Percentiles rank a stretch among this genome's conserved stretches.
phyloP scores from a whole-genome alignment of 1,284 basidiomycete genomes.

The Sanghuangporus weigelae region DNA sequence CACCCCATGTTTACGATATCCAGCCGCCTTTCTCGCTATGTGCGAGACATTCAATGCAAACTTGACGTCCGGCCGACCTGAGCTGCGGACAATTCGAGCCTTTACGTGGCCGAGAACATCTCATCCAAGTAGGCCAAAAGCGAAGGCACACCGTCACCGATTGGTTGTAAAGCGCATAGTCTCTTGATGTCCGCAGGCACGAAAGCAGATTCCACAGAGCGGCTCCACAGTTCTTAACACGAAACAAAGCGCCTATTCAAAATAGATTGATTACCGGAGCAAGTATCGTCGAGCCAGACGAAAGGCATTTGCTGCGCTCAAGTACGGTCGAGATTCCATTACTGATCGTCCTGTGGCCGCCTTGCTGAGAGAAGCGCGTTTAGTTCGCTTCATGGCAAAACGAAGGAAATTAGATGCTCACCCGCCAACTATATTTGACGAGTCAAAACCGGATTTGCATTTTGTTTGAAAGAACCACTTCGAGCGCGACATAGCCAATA shows the following conservation, averaged over 20 bases:
- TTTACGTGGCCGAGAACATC: neutral
- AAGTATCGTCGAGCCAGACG: neutral
- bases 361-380: neutral
- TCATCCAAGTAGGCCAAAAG: neutral
- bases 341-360: neutral
- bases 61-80: neutral
- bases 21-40: too few relatives aligned
- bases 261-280: neutral
- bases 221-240: neutral
- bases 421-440: neutral
- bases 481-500: too few relatives aligned
- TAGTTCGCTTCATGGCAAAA: neutral
- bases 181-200: neutral
- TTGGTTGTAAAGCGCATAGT: neutral
- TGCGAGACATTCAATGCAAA: too few relatives aligned
- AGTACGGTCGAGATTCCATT: too few relatives aligned
- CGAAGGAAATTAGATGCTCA: neutral
- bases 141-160: neutral
- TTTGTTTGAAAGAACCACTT: too few relatives aligned
- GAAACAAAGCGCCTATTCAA: neutral
- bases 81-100: too few relatives aligned
- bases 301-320: neutral
- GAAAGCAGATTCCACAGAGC: neutral
- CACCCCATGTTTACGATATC: too few relatives aligned
- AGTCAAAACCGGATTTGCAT: neutral